Evolutionary conservation across 2,329 filamentous ascomycete species (phyloP).

Genomic region (Fusarium neocosmosporiellum): DNA sequence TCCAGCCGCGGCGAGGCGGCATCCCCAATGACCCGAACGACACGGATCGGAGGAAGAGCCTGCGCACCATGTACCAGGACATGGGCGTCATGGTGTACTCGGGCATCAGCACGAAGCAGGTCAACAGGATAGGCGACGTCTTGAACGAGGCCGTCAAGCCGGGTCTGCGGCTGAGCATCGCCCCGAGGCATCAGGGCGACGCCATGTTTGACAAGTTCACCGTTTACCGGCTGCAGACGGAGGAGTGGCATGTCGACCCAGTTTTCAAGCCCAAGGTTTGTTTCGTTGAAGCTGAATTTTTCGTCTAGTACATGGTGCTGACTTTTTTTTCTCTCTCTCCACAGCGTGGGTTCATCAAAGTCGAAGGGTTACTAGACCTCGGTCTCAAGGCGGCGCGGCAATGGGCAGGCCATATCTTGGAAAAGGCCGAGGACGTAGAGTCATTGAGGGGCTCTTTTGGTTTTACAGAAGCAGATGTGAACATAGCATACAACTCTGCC

Average conservation of each 20-base stretch:
- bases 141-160: conserved; percentile 23
- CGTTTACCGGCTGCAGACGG: conserved; percentile 25
- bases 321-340: neutral
- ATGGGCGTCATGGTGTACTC: conserved; percentile 47
- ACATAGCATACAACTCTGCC: neutral
- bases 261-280: conserved; percentile 2
- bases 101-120: conserved; percentile 39
- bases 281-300: neutral
- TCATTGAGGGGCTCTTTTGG: neutral
- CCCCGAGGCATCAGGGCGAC: neutral
- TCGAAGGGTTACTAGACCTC: conserved; percentile 1
- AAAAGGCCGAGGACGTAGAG: neutral
- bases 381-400: neutral
- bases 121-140: conserved; percentile 36
- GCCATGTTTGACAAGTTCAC: conserved; percentile 4
- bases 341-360: conserved; percentile 2
- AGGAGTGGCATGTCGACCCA: conserved; percentile 14
- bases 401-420: neutral
- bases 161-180: neutral
- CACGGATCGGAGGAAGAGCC: neutral
- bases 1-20: conserved; percentile 26
- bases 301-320: neutral
- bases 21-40: neutral
- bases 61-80: conserved; percentile 45
- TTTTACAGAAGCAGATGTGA: neutral